Conservation (phyloP, 2,329 filamentous ascomycete genomes). For the Neopestalotiopsis clavispora region DNA sequence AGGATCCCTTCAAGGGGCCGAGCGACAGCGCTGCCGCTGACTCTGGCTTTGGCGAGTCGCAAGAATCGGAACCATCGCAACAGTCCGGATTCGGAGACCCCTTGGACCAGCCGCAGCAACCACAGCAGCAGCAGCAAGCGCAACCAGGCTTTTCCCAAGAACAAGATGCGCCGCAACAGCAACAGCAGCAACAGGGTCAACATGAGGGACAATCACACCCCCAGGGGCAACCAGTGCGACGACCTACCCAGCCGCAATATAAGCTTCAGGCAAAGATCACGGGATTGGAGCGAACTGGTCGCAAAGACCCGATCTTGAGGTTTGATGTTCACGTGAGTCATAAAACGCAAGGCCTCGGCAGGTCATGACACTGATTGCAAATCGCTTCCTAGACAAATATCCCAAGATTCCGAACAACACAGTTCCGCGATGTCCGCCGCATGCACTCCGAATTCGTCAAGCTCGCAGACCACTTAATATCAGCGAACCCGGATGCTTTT, state of each 20-base stretch:
- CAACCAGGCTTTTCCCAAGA: slow-evolving; percentile 31
- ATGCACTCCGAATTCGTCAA: slow-evolving; percentile 96
- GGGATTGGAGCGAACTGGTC: slow-evolving; percentile 86
- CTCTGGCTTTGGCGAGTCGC: slow-evolving; percentile 42
- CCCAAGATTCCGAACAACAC: slow-evolving; percentile 95
- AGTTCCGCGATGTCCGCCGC: slow-evolving; percentile 95
- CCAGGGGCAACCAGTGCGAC: slow-evolving; percentile 58
- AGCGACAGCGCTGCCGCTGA: slow-evolving; percentile 50
- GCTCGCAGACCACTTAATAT: slow-evolving; percentile 93
- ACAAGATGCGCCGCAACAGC: slow-evolving; percentile 27
- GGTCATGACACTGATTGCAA: slow-evolving; percentile 26
- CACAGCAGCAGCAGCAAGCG: slow-evolving; percentile 20
- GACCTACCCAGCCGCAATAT: slow-evolving; percentile 69
- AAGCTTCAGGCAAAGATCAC: slow-evolving; percentile 96
- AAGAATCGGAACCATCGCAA: slow-evolving; percentile 35
- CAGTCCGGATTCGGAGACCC: slow-evolving; percentile 28
- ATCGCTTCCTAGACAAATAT: slow-evolving; percentile 78
- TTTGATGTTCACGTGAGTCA: slow-evolving; percentile 96
- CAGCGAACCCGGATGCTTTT: slow-evolving; percentile 94
- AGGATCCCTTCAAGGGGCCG: slow-evolving; percentile 49
- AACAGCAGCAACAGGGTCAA: slow-evolving; percentile 25
- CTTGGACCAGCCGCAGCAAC: slow-evolving; percentile 24
- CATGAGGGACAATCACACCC: slow-evolving; percentile 17
- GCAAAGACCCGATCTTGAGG: slow-evolving; percentile 92
- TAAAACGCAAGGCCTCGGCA: too few relatives aligned